Percentiles rank a stretch among this genome's conserved stretches.
Evolutionary conservation across 2,329 filamentous ascomycete species (phyloP).

Genomic region (Talaromyces sp.): DNA sequence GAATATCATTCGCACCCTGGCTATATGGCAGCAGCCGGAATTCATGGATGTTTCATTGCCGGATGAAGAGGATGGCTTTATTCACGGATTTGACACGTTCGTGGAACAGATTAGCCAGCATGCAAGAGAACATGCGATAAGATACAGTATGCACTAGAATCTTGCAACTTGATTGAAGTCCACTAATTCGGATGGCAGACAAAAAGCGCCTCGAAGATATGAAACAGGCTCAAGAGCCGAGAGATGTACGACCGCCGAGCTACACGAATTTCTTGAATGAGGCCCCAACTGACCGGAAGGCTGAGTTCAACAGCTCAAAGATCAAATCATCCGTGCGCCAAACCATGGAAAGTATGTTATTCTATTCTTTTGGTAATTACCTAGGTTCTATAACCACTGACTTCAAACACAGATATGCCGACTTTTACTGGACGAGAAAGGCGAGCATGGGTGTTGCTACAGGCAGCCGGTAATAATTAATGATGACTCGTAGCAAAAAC

Average conservation of each 20-base stretch:
- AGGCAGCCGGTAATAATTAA: background rate
- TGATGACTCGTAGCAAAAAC: background rate
- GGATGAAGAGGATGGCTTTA: constrained; percentile 29
- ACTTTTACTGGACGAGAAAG: background rate
- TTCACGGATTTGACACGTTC: constrained; percentile 34
- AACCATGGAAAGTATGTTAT: background rate
- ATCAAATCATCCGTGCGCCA: constrained; percentile 6
- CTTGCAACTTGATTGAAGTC: background rate
- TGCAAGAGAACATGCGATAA: constrained; percentile 27
- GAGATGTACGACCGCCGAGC: background rate
- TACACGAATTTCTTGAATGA: background rate
- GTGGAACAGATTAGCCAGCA: constrained; percentile 36
- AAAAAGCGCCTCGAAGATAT: background rate
- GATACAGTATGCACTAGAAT: constrained; percentile 2
- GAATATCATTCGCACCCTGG: constrained; percentile 35
- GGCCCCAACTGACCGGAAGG: background rate
- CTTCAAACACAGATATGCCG: background rate
- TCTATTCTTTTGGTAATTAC: background rate
- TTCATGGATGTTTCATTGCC: constrained; percentile 18
- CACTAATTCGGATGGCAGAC: background rate
- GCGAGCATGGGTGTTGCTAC: background rate
- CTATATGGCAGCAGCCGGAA: constrained; percentile 30
- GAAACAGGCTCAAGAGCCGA: background rate
- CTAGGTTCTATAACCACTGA: background rate
- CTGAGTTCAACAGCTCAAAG: constrained; percentile 12